A percentile compares a stretch with the other conserved stretches of the same genome.
These are phyloP conservation scores for Rhytidiadelphus loreus DNA, from an alignment of 225 moss, liverwort and hornwort species.

Conservation along the genomic window DNA sequence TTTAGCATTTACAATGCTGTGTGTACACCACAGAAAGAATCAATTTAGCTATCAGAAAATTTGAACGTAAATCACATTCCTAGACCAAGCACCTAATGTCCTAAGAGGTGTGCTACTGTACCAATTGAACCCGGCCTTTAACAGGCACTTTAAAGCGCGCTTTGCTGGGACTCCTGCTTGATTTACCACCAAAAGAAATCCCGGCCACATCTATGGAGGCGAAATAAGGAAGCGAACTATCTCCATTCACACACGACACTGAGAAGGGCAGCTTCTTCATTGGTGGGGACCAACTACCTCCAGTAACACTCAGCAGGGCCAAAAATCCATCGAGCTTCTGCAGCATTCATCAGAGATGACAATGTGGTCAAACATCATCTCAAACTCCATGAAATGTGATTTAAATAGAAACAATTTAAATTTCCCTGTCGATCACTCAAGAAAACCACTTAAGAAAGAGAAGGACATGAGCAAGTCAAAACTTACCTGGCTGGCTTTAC, in stretches of 20 bases:
- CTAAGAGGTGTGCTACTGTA: slow-evolving; percentile 4
- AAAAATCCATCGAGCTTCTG: slow-evolving; percentile 91
- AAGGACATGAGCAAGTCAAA: not conserved
- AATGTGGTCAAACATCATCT: not conserved
- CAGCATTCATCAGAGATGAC: not conserved
- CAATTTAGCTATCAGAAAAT: not conserved
- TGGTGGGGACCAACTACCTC: slow-evolving; percentile 78
- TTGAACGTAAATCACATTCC: not conserved
- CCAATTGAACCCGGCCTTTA: slow-evolving; percentile 90
- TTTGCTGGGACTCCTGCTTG: slow-evolving; percentile 31
- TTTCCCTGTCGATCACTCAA: not conserved
- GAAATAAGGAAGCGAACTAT: slow-evolving; percentile 84
- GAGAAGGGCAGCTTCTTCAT: slow-evolving; percentile 74
- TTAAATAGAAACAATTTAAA: not conserved
- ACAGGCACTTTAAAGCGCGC: slow-evolving; percentile 78
- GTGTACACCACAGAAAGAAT: not conserved
- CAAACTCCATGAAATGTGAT: not conserved
- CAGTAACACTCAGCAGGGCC: slow-evolving; percentile 82
- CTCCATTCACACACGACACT: slow-evolving; percentile 89
- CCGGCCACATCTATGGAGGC: slow-evolving; percentile 83
- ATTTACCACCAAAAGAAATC: slow-evolving; percentile 28
- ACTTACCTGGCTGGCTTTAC: slow-evolving; percentile 75
- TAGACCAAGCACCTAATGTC: not conserved
- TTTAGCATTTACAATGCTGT: not conserved
- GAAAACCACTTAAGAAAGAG: not conserved